A percentile compares a stretch with the other conserved stretches of the same genome.
Conservation (phyloP, 2,329 filamentous ascomycete species). For the Ciborinia camelliae region DNA sequence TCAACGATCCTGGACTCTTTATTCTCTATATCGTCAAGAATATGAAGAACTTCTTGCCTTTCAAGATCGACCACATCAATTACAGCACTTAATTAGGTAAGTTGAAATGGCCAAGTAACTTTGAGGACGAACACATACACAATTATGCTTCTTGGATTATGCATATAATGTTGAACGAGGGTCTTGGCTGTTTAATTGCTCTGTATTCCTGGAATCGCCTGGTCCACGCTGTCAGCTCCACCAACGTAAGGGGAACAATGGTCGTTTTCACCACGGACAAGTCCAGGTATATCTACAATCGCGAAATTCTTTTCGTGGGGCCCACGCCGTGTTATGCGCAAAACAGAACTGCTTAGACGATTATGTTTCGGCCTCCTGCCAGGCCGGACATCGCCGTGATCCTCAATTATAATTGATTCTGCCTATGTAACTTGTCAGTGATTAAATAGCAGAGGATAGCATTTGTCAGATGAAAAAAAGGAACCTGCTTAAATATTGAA, state of each 20-base stretch:
- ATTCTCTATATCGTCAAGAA: constrained; percentile 32
- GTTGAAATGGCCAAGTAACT: neutral
- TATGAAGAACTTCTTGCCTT: constrained; percentile 40
- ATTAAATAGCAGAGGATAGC: too few species aligned
- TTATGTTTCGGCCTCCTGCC: neutral
- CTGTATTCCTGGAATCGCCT: neutral
- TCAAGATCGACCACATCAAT: constrained; percentile 41
- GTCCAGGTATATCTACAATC: constrained; percentile 34
- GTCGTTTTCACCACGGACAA: constrained; percentile 26
- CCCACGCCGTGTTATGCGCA: constrained; percentile 24
- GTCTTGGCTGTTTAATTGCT: constrained; percentile 24
- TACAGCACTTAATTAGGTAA: constrained; percentile 38
- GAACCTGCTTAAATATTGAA: constrained; percentile 6
- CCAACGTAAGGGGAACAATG: neutral
- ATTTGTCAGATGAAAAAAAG: neutral
- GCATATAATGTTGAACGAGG: constrained; percentile 39
- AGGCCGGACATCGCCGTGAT: neutral
- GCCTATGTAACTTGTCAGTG: neutral
- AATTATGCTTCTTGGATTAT: constrained; percentile 42
- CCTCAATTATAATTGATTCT: neutral
- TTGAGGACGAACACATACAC: constrained; percentile 28
- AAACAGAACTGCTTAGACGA: constrained; percentile 23
- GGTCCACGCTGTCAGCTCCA: neutral
- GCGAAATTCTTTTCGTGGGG: constrained; percentile 27
- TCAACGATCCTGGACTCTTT: constrained; percentile 38